Base-by-base conservation (phyloP, 2,329 filamentous ascomycete species). In the Fusarium lyarnte region DNA sequence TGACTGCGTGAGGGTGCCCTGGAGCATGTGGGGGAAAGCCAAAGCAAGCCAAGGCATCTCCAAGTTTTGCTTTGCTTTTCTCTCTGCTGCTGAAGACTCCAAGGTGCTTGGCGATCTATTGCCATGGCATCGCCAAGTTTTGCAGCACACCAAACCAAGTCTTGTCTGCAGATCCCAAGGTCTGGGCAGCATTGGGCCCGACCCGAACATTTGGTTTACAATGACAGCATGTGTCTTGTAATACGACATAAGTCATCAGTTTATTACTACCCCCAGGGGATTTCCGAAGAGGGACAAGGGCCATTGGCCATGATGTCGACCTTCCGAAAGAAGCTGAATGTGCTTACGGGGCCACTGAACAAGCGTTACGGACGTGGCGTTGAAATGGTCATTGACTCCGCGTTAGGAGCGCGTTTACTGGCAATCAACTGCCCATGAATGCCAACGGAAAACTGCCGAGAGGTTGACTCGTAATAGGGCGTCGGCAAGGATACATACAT, bases 301-400 rank as follows among this genome's bases (percentile, higher is more conserved):
- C n/a, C 23, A 51, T 66, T 54, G 47, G 47, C 16, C 16, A 54
- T 66, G 36, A 74, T 51, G 49, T 51, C 54, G 67, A 77, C 73
- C 75, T 76, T 77, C 74, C 74, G 31, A 54, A 77, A 72, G 31
- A 43, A 74, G 74, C 51, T 47, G 63, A 76, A 66, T 49, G 53
- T 71, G 35, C 61, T 66, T 69, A 76, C 39, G 64, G 66, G 49
- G 42, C 49, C 45, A 53, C 23, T 42, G 33, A 29, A 21, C 51
- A 60, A 38, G 25, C 27, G 55, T 67, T 55, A 42, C 39, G 60
- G 53, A 59, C 61, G 59, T 64, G 70, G 70, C 63, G 54, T 66
- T 47, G 43, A 52, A 59, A 58, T 71, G 59, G 51, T 58, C 41
- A 29, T 60, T 35, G 31, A 59, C 70, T 72, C 65, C 39, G 42